Conservation (phyloP, 352 stramenopile species). For the Phytophthora sp. region DNA sequence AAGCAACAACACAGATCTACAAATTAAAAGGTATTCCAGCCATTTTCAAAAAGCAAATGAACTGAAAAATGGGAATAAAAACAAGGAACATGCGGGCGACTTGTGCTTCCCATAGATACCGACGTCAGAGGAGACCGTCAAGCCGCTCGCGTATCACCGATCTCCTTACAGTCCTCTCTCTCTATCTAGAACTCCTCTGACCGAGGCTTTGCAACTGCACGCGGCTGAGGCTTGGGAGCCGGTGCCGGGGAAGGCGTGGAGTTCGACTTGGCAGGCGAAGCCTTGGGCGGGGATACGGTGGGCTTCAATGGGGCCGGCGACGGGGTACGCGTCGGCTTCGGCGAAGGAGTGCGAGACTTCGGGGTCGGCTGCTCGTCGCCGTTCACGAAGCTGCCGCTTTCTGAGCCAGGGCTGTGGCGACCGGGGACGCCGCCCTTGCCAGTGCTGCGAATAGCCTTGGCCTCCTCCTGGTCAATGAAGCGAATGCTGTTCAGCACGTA, state of each 20-base stretch:
- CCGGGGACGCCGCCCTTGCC: slow-evolving; percentile 66
- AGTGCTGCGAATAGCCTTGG: slow-evolving; percentile 83
- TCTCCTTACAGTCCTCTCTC: slow-evolving; percentile 26
- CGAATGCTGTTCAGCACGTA: slow-evolving; percentile 90
- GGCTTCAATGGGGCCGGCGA: slow-evolving; percentile 27
- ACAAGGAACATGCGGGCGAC: slow-evolving; percentile 30
- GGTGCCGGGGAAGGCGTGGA: slow-evolving; percentile 23
- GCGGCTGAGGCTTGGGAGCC: slow-evolving; percentile 34
- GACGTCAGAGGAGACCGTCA: slow-evolving; percentile 42
- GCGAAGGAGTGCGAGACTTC: slow-evolving; percentile 40
- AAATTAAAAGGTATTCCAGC: slow-evolving; percentile 19
- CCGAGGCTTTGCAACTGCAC: slow-evolving; percentile 28
- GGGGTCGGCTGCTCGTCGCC: slow-evolving; percentile 44
- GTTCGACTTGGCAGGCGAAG: slow-evolving; percentile 17
- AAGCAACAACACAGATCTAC: no score
- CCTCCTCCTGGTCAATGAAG: slow-evolving; percentile 90
- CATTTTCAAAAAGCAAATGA: slow-evolving; percentile 30
- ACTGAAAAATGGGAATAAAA: slow-evolving; percentile 38
- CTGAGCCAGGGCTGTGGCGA: slow-evolving; percentile 53
- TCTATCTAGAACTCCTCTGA: slow-evolving; percentile 57
- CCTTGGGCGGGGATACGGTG: slow-evolving; percentile 16
- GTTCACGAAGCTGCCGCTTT: slow-evolving; percentile 61
- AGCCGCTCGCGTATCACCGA: slow-evolving; percentile 28
- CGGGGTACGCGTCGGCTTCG: slow-evolving; percentile 30
- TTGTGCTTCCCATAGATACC: slow-evolving; percentile 46